Evolutionary conservation across 148 eudicot genomes (phyloP).

Genomic region (Limonium bicolor): DNA sequence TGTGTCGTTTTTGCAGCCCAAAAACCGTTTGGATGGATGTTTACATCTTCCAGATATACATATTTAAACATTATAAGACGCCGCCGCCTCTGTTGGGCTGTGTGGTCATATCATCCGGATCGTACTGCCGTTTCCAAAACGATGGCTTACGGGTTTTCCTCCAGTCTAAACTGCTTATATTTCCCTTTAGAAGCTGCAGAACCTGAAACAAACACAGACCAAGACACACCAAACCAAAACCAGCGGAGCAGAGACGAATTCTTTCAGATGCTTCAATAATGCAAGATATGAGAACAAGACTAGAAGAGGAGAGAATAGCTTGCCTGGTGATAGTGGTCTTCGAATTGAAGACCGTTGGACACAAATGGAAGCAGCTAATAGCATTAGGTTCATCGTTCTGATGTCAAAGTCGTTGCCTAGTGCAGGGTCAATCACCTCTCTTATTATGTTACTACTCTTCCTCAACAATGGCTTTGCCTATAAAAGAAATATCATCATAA

Average conservation of each 20-base stretch:
- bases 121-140: constrained; percentile 55
- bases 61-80: too few species aligned
- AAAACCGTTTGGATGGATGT: too few species aligned
- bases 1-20: too few species aligned
- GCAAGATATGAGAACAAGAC: too few species aligned
- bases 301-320: too few species aligned
- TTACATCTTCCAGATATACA: too few species aligned
- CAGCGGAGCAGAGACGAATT: too few species aligned
- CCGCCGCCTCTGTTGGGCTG: too few species aligned
- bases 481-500: neutral
- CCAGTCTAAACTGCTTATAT: constrained; percentile 46
- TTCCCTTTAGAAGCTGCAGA: constrained; percentile 64
- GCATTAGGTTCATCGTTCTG: constrained; percentile 42
- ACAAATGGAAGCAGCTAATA: constrained; percentile 55
- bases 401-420: constrained; percentile 24
- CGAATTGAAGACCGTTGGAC: constrained; percentile 58
- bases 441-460: constrained; percentile 29
- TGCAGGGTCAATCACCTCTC: constrained; percentile 48
- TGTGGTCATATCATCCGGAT: too few species aligned
- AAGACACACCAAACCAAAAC: too few species aligned
- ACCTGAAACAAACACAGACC: constrained; percentile 30
- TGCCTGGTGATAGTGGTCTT: too few species aligned
- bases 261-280: too few species aligned
- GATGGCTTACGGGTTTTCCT: constrained; percentile 44
- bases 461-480: constrained; percentile 63